phyloP scores from a whole-genome alignment of 2,329 filamentous ascomycete species.

The Trichoderma endophyticum region DNA sequence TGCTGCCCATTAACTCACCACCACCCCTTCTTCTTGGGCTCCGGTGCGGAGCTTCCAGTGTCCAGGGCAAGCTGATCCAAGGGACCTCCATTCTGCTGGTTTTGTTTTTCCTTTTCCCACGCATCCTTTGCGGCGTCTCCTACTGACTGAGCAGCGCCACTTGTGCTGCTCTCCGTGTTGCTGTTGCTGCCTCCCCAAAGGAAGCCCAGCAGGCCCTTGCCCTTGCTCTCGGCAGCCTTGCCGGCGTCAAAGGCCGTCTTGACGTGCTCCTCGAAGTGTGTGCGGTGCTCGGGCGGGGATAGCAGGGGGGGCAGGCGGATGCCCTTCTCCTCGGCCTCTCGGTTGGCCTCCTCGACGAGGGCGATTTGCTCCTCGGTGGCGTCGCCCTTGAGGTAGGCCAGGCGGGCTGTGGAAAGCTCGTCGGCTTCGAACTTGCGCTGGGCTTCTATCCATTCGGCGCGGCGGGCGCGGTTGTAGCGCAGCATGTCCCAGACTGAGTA shows the following conservation, averaged over 20 bases:
- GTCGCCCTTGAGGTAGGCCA: constrained; percentile 58
- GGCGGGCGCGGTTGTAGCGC: constrained; percentile 57
- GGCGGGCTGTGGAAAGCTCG: constrained; percentile 53
- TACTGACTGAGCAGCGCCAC: constrained; percentile 25
- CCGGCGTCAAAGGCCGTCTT: constrained; percentile 31
- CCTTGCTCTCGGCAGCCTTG: constrained; percentile 19
- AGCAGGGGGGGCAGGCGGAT: constrained; percentile 51
- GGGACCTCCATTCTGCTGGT: constrained; percentile 49
- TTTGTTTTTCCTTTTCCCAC: constrained; percentile 49
- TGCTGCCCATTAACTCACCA: constrained; percentile 38
- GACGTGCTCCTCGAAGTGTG: constrained; percentile 36
- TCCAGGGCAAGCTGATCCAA: constrained; percentile 49
- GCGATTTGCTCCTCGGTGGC: constrained; percentile 55
- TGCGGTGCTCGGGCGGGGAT: constrained; percentile 41
- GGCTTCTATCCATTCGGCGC: constrained; percentile 55
- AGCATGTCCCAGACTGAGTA: constrained; percentile 63
- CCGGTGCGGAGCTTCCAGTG: constrained; percentile 25
- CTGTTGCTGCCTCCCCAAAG: constrained; percentile 27
- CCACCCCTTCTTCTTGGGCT: constrained; percentile 51
- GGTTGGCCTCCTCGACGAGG: constrained; percentile 57
- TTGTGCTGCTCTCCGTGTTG: constrained; percentile 24
- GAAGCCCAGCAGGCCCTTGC: constrained; percentile 37
- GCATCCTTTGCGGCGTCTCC: constrained; percentile 42
- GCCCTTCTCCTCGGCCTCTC: constrained; percentile 43
- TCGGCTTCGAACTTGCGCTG: constrained; percentile 54